Evolutionary conservation across 208 protist species (phyloP).

Genomic region (Crithidia sp.): DNA sequence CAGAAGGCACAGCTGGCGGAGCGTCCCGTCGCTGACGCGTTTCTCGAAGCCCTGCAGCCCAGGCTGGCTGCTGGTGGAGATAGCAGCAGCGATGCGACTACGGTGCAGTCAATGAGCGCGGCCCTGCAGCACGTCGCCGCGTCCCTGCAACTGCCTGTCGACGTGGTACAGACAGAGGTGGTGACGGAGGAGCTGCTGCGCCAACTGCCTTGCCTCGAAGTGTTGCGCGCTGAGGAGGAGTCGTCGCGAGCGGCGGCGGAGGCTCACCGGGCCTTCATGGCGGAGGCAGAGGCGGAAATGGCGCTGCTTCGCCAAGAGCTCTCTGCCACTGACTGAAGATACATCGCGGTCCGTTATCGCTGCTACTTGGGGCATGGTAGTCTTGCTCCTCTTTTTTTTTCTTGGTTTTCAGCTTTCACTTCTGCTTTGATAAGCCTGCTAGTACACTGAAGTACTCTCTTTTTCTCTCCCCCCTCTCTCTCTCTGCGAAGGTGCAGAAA

Average conservation of each 20-base stretch:
- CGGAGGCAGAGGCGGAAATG: conserved; percentile 25
- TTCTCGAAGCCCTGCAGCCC: not conserved
- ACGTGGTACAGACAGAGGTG: conserved; percentile 17
- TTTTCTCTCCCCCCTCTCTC: conserved; percentile 10
- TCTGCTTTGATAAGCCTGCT: conserved; percentile 10
- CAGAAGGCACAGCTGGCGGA: not conserved
- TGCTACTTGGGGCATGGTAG: no score
- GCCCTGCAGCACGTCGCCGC: conserved; percentile 10
- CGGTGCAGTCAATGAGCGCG: not conserved
- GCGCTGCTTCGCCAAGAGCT: conserved; percentile 31
- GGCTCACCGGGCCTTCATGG: conserved; percentile 20
- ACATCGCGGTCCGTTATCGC: not conserved
- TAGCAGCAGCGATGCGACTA: not conserved
- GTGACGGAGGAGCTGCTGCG: conserved; percentile 7
- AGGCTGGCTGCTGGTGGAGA: not conserved
- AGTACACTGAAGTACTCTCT: not conserved
- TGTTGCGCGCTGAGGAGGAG: not conserved
- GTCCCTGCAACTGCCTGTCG: conserved; percentile 22
- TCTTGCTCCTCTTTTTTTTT: conserved; percentile 6
- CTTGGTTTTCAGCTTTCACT: conserved; percentile 5
- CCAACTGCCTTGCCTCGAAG: conserved; percentile 11
- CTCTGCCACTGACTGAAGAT: not conserved
- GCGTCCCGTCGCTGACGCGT: no score
- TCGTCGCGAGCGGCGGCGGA: not conserved
- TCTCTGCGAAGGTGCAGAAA: not conserved